Conservation (phyloP, 768 basidiomycete genomes). For the Serpula lacrymans region DNA sequence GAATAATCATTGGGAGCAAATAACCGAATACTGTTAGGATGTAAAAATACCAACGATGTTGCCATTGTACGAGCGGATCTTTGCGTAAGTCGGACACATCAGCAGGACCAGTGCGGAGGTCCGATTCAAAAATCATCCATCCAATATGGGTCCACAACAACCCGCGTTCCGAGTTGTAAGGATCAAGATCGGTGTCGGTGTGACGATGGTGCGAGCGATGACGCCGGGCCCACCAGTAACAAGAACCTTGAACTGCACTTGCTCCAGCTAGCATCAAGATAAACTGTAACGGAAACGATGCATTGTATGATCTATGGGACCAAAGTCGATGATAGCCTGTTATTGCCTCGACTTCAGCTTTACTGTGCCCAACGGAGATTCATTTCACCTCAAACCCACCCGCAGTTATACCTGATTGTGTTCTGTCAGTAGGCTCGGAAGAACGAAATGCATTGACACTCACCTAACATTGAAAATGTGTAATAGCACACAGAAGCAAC, state of each 20-base stretch:
- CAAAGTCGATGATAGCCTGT: conserved; percentile 80
- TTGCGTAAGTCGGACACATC: conserved; percentile 72
- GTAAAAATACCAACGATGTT: conserved; percentile 69
- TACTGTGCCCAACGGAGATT: no score
- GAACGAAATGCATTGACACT: conserved; percentile 13
- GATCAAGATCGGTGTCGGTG: conserved; percentile 85
- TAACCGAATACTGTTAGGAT: conserved; percentile 68
- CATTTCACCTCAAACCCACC: conserved; percentile 22
- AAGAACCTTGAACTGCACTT: conserved; percentile 84
- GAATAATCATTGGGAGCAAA: conserved; percentile 62
- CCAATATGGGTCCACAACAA: conserved; percentile 78
- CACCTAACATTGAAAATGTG: conserved; percentile 83
- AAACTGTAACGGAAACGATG: conserved; percentile 64
- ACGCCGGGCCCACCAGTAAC: conserved; percentile 83
- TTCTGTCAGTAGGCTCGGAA: conserved; percentile 12
- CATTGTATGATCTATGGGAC: conserved; percentile 84
- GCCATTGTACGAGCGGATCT: conserved; percentile 71
- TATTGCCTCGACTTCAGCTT: background rate
- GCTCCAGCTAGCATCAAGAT: conserved; percentile 72
- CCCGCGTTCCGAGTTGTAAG: conserved; percentile 78
- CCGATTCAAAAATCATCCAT: conserved; percentile 82
- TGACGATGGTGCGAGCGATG: conserved; percentile 84
- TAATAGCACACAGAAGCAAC: conserved; percentile 71
- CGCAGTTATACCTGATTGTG: conserved; percentile 45
- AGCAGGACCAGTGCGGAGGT: conserved; percentile 63